Evolutionary conservation across 805 yeast species (phyloP), one percentile per base, ranked within the genome.

Genomic region (Yarrowia sp.): DNA sequence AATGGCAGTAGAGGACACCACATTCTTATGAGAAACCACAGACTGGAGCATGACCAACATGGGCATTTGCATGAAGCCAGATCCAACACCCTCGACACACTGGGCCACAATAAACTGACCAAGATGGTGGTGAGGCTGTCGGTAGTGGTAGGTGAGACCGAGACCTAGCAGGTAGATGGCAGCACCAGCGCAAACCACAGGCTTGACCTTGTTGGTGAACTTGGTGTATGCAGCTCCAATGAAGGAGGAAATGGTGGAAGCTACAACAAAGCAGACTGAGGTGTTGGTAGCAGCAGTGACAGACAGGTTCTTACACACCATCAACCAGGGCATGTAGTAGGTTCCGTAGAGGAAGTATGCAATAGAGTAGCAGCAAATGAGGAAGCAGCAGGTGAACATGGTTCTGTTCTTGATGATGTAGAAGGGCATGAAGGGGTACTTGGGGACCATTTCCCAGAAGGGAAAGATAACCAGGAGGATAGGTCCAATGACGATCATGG

Each of bases 11-110:
- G 85, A 82, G 53, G 85, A 82, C 10, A 90, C 90, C 88, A 88
- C 84, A 76, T 84, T 82, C 74, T 86, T 88, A 77, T 88, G 92
- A 71, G 80, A 82, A 42, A 86, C 83, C 69, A 84, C 80, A 0
- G 90, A 80, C 74, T 85, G 87, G 71, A 86, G 82, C 50, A 89
- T 83, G 5, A 86, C 86, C 74, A 86, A 89, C 12, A 86, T 82
- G 9, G 89, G 82, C 73, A 87, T 87, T 14, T 89, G 86, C 80
- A 88, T 87, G 76, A 89, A 84, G 19, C 91, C 91, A 56, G 90
- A 90, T 73, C 91, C 92, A 69, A 89, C 82, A 72, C 93, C 93
- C 71, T 87, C 77, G 19, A 89, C 74, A 75, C 88, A 84, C 71
- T 86, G 81, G 7, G 88, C 84, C 14, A 89, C 92, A 75, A 89